Evolutionary conservation across 257 asterid genomes (phyloP), one percentile per base, ranked within the genome.

Genomic region (Dorcoceras hygrometricum): DNA sequence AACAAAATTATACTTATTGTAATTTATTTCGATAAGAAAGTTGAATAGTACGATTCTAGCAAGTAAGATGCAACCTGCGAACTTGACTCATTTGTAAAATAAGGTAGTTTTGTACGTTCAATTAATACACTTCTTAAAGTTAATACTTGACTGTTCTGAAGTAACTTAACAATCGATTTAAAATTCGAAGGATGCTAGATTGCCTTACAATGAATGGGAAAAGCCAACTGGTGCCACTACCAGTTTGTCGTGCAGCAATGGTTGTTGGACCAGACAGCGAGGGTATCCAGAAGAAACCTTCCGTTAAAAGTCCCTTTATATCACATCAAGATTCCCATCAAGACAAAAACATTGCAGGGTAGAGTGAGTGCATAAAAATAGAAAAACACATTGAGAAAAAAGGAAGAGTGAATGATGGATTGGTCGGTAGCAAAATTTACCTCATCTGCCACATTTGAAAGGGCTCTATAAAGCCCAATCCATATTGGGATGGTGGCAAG

Each of bases 201-300:
- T 78, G 69, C 67, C 99, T 84, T 77, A 94, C 99, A 31, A 87
- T 73, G 69, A 94, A 94, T 53, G 96, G 95, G 84, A 94, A 94
- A 69, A 94, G 96, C 99, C 99, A 94, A 74, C 93, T 76, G 73
- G 89, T 94, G 58, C 91, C 97, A 73, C 97, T 75, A 67, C 96
- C 99, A 69, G 90, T 93, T 84, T 88, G 95, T 50, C 86, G 91
- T 66, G 96, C 87, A 63, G 91, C 95, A 77, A 90, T 71, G 16
- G 96, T 85, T 27, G 99, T 94, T 18, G 99, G 99, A 71, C 99
- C 99, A 60, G 99, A 73, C 29, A 94, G 81, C 14, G 99, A 90
- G 55, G 99, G 99, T 85, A 94, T 94, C 99, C 99, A 94, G 75
- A 94, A 94, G 80, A 94, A 94, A 71, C 97, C 97, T 82, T 94